Evolutionary conservation across 208 protist genomes (phyloP).

Genomic region (Angomonas ambiguus): DNA sequence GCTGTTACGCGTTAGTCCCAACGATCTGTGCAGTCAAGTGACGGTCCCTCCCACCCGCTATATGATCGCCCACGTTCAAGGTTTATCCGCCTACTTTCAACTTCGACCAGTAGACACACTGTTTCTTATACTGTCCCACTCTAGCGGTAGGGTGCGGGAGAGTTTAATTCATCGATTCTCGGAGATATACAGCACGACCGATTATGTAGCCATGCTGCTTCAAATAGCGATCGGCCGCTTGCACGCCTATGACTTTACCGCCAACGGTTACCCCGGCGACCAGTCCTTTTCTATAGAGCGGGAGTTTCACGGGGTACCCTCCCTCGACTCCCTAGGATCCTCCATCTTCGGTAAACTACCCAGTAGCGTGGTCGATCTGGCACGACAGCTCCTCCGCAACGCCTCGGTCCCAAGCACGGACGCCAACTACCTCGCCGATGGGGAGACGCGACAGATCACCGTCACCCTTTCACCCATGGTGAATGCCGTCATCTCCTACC

Average conservation of each 20-base stretch:
- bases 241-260: slow-evolving; percentile 3
- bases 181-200: slow-evolving; percentile 49
- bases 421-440: slow-evolving; percentile 21
- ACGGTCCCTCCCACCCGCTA: slow-evolving; percentile 44
- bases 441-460: slow-evolving; percentile 27
- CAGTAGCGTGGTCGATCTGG: slow-evolving; percentile 46
- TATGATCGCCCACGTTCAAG: slow-evolving; percentile 73
- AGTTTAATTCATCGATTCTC: slow-evolving; percentile 70
- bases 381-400: slow-evolving; percentile 60
- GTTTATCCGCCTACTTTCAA: slow-evolving; percentile 71
- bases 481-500: slow-evolving; percentile 43
- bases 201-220: slow-evolving; percentile 88
- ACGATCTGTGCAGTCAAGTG: slow-evolving; percentile 74
- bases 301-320: slow-evolving; percentile 26
- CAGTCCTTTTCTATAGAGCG: slow-evolving; percentile 8
- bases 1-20: slow-evolving; percentile 27
- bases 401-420: slow-evolving; percentile 49
- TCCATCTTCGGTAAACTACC: slow-evolving; percentile 34
- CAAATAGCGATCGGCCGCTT: slow-evolving; percentile 64
- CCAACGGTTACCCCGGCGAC: not conserved
- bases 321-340: slow-evolving; percentile 47
- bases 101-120: slow-evolving; percentile 82
- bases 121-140: slow-evolving; percentile 61
- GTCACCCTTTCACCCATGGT: slow-evolving; percentile 74
- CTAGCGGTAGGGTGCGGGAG: slow-evolving; percentile 42